Evolutionary conservation across 225 moss, liverwort and hornwort species (phyloP), one percentile per base, ranked within the genome.

Genomic region (Bryoerythrophyllum caledonicum): DNA sequence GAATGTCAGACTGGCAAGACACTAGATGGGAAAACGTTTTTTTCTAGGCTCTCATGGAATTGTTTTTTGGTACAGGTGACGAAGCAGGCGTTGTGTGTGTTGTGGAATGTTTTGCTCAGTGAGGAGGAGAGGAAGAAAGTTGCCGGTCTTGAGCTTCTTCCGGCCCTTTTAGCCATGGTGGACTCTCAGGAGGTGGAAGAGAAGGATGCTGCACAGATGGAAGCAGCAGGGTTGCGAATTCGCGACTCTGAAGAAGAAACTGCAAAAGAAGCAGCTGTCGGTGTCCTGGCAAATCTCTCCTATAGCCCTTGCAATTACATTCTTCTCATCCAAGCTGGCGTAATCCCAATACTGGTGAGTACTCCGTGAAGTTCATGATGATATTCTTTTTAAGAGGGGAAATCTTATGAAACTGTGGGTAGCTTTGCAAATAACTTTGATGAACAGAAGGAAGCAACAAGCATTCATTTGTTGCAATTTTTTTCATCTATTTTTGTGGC

Each of bases 221-320:
- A 92, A 76, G 85, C 89, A 76, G 85, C 89, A 52, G 84, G 79
- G 77, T 90, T 74, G 81, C 93, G 16, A 89, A 83, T 60, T 53
- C 56, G 83, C 58, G 89, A 86, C 43, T 89, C 68, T 0, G 74
- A 84, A 28, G 66, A 78, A 60, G 85, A 85, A 69, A 87, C 83
- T 41, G 84, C 86, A 55, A 83, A 83, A 78, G 96, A 96, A 81
- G 90, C 96, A 66, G 89, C 92, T 81, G 88, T 92, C 30, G 93
- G 93, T 55, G 85, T 96, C 72, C 82, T 96, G 62, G 84, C 92
- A 58, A 93, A 90, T 63, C 72, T 93, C 71, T 81, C 87, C 40
- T 79, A 77, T 73, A 92, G 90, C 73, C 75, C 84, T 24, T 56
- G 41, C 54, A 88, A 82, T 77, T 90, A 89, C 67, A 64, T 79